Evolutionary conservation across 2,329 filamentous ascomycete genomes (phyloP), one percentile per base, ranked within the genome.

Genomic region (Aspergillus proliferans): DNA sequence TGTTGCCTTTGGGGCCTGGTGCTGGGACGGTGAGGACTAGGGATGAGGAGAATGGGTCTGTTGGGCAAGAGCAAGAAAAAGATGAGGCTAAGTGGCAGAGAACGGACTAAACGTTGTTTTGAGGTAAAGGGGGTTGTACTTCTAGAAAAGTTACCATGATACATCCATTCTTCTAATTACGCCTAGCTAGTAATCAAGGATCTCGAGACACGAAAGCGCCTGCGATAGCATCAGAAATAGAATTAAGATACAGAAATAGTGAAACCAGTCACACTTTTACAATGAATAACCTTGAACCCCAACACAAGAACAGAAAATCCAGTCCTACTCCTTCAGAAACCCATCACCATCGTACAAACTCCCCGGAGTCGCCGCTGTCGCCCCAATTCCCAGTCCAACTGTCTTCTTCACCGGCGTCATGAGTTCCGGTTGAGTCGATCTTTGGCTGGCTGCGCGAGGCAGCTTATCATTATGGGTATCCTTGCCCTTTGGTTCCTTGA

Each of bases 1-100:
- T 56, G 45, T 56, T 68, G 50, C 56, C 62, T 10, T 50, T 75
- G 42, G 76, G 75, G 48, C 71, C 85, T 18, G 84, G 84, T 41
- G 83, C 83, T 48, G 84, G 84, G 7, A 84, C 81, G 1, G 83
- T 83, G 22, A 76, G 79, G 50, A 76, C 79, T 40, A 75, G 80
- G 48, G 79, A 79, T 44, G 83, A 84, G 55, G 83, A 84, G 55
- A 19, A 75, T 72, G 43, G 76, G 60, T 4, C 62, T 72, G 49
- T 70, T 64, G 36, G 66, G 66, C 47, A 60, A 2, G 68, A 62
- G 6, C 69, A 69, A 6, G 67, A 56, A 1, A 65, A 69, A 44
- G 71, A 68, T 15, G 75, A 78, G 58, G 71, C 70, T 9, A 80
- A 80, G 60, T 80, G 78, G 78, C 70, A 74, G 56, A 69, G 76